Conservation (phyloP, 2,329 filamentous ascomycete genomes). For the Colletotrichum siamense region DNA sequence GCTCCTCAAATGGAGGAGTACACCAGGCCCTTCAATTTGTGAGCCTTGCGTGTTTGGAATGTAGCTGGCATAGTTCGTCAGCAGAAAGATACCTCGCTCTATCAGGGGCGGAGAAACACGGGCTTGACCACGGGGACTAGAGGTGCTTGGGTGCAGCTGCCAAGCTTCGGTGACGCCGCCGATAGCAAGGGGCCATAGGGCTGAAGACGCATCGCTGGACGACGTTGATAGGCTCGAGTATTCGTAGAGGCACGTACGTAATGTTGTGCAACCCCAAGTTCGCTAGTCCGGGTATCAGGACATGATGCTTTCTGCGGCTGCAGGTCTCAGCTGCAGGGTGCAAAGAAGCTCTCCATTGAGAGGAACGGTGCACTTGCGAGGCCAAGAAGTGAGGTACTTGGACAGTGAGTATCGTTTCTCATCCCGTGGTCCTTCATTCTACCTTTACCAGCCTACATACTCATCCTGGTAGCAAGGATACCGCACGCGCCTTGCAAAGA, state of each 20-base stretch:
- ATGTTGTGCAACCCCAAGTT: background rate
- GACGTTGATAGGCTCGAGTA: background rate
- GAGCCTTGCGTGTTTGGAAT: background rate
- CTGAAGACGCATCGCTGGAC: background rate
- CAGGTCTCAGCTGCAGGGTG: background rate
- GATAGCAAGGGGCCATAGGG: conserved; percentile 2
- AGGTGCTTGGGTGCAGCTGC: conserved; percentile 1
- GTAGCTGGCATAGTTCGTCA: background rate
- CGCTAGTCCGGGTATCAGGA: background rate
- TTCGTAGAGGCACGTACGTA: background rate
- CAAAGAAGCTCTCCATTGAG: background rate
- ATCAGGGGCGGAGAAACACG: background rate
- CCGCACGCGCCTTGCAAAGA: background rate
- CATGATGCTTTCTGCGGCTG: background rate
- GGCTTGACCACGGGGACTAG: background rate
- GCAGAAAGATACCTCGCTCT: background rate
- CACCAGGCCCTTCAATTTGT: background rate
- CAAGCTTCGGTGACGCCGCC: conserved; percentile 18
- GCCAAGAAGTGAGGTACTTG: background rate
- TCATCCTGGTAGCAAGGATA: background rate
- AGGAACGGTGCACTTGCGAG: background rate
- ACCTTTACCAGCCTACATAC: background rate
- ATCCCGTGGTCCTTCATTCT: background rate
- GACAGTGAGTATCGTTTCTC: background rate
- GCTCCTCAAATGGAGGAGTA: background rate